Percentiles rank a stretch among this genome's conserved stretches.
These are phyloP conservation scores for Podospora sp. DNA, from an alignment of 495 filamentous ascomycete genomes.

Conservation along the genomic window DNA sequence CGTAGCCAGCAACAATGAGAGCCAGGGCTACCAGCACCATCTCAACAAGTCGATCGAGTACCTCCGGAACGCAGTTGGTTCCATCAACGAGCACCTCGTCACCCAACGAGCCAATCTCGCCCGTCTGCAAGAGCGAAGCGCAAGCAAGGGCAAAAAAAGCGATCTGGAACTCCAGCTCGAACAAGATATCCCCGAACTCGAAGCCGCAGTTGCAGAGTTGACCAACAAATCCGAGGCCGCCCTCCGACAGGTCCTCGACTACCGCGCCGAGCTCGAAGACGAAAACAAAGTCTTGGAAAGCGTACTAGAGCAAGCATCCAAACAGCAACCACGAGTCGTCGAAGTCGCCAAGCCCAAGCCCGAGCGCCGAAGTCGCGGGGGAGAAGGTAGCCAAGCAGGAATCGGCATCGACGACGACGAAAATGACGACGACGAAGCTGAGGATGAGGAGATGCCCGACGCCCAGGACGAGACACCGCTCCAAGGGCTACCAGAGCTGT, in stretches of 20 bases:
- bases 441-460: conserved; percentile 31
- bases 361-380: conserved; percentile 16
- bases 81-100: conserved; percentile 56
- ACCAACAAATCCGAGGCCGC: conserved; percentile 47
- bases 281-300: conserved; percentile 41
- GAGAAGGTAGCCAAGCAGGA: conserved; percentile 22
- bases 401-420: conserved; percentile 37
- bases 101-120: conserved; percentile 52
- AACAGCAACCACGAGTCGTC: conserved; percentile 33
- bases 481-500: conserved; percentile 35
- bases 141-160: conserved; percentile 41
- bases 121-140: conserved; percentile 33
- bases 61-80: conserved; percentile 46
- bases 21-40: conserved; percentile 43
- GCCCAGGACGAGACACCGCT: conserved; percentile 23
- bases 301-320: conserved; percentile 52
- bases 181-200: conserved; percentile 39
- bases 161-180: conserved; percentile 45
- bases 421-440: conserved; percentile 37
- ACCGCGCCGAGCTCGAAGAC: conserved; percentile 50
- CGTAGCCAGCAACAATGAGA: conserved; percentile 35
- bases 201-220: conserved; percentile 41
- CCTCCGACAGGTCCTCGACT: conserved; percentile 49
- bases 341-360: conserved; percentile 25
- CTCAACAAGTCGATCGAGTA: conserved; percentile 38